phyloP scores from a whole-genome alignment of 2,329 filamentous ascomycete genomes.

The Tricladium varicosporioides region DNA sequence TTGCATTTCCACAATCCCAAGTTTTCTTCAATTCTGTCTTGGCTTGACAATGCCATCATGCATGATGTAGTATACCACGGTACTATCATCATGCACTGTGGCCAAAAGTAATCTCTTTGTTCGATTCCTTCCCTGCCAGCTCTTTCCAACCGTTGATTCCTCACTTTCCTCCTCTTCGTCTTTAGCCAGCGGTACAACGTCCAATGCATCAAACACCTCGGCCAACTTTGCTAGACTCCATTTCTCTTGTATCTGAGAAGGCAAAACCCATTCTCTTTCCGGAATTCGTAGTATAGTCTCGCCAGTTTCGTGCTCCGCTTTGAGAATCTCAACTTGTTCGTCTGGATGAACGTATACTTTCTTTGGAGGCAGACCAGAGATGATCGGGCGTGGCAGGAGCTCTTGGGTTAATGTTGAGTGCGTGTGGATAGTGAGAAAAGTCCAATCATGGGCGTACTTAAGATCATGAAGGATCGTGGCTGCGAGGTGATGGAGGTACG shows the following conservation, averaged over 20 bases:
- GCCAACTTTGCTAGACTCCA: constrained; percentile 68
- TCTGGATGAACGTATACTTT: constrained; percentile 78
- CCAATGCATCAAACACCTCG: constrained; percentile 65
- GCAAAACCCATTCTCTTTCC: constrained; percentile 74
- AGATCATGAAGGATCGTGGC: constrained; percentile 68
- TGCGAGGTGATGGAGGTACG: constrained; percentile 49
- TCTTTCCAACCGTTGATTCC: constrained; percentile 35
- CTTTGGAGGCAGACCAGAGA: constrained; percentile 71
- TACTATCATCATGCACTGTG: constrained; percentile 76
- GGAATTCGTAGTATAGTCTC: constrained; percentile 47
- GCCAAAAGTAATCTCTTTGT: constrained; percentile 72
- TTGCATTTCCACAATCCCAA: no score
- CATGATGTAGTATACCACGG: constrained; percentile 79
- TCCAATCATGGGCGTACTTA: constrained; percentile 74
- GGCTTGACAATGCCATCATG: constrained; percentile 88
- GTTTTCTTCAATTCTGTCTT: constrained; percentile 70
- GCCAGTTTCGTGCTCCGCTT: constrained; percentile 51
- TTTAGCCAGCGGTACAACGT: constrained; percentile 41
- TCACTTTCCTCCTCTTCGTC: constrained; percentile 18
- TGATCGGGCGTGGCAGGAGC: constrained; percentile 56
- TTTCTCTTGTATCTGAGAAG: constrained; percentile 69
- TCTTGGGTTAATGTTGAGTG: constrained; percentile 40
- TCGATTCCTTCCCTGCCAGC: constrained; percentile 46
- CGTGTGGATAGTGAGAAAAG: constrained; percentile 53
- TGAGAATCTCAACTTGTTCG: constrained; percentile 73